These are phyloP conservation scores for Cyclospora cayetanensis DNA, from an alignment of 169 alveolate genomes.

Conservation along the genomic window DNA sequence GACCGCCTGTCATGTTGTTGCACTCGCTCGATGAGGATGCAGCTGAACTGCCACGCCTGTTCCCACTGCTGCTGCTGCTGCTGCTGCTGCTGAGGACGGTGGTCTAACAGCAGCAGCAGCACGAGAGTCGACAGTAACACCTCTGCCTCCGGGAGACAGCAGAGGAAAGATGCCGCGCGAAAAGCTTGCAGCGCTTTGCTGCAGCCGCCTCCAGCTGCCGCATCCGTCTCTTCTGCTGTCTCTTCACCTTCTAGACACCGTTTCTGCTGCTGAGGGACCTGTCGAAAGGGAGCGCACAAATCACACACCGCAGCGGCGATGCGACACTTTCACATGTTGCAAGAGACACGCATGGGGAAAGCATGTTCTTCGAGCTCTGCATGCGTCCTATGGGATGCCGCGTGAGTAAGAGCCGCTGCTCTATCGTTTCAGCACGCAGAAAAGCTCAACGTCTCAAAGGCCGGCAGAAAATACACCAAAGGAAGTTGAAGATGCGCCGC, in stretches of 20 bases:
- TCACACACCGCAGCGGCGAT: too few relatives aligned
- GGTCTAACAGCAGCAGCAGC: slow-evolving; percentile 42
- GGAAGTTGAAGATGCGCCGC: too few relatives aligned
- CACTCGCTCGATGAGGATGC: slow-evolving; percentile 4
- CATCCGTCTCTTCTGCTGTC: background rate
- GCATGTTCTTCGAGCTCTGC: too few relatives aligned
- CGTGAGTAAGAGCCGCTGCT: too few relatives aligned
- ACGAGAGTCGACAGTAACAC: background rate
- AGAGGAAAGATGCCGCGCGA: background rate
- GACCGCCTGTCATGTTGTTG: background rate
- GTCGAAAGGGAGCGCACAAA: too few relatives aligned
- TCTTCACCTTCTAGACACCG: background rate
- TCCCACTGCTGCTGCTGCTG: slow-evolving; percentile 40
- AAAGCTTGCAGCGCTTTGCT: background rate
- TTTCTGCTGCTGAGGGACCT: slow-evolving; percentile 29
- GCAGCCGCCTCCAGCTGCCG: background rate
- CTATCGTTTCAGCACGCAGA: too few relatives aligned
- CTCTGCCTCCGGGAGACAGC: slow-evolving; percentile 21
- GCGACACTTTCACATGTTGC: too few relatives aligned
- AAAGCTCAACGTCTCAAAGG: too few relatives aligned
- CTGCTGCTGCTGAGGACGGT: slow-evolving; percentile 3
- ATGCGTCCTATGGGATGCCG: too few relatives aligned
- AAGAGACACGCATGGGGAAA: too few relatives aligned
- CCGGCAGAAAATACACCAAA: too few relatives aligned
- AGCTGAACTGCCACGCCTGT: background rate